A percentile compares a stretch with the other conserved stretches of the same genome.
phyloP scores from a whole-genome alignment of 257 asterid species.

The Solanum chiquidenum region DNA sequence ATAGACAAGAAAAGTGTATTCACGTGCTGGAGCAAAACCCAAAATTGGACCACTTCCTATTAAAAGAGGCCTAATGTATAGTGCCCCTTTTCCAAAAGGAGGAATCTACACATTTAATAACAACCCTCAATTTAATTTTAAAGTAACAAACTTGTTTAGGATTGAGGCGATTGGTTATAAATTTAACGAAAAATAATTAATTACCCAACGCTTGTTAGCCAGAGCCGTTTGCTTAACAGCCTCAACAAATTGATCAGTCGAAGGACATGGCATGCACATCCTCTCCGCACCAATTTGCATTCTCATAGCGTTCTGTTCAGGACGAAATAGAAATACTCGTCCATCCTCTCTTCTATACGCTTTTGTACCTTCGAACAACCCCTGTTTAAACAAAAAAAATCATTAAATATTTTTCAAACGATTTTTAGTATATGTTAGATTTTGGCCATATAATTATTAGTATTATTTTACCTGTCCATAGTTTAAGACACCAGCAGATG shows the following conservation, averaged over 20 bases:
- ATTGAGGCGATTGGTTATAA: neutral
- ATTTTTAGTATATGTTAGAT: neutral
- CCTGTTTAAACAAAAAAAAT: constrained; percentile 2
- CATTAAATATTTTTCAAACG: neutral
- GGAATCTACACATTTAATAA: constrained; percentile 56
- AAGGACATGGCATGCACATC: constrained; percentile 70
- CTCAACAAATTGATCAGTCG: constrained; percentile 43
- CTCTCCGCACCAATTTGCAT: constrained; percentile 81
- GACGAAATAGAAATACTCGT: constrained; percentile 53
- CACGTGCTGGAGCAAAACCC: constrained; percentile 77
- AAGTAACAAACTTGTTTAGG: neutral
- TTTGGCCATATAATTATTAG: neutral
- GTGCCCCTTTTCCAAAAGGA: constrained; percentile 77
- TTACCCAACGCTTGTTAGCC: constrained; percentile 73
- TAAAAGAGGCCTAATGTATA: constrained; percentile 77
- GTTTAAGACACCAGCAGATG: constrained; percentile 67
- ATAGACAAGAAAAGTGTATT: constrained; percentile 62
- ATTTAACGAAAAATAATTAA: constrained; percentile 1
- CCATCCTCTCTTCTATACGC: constrained; percentile 56
- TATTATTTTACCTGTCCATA: constrained; percentile 62
- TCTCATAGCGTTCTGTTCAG: constrained; percentile 59
- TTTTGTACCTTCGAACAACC: constrained; percentile 56
- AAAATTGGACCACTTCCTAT: constrained; percentile 74
- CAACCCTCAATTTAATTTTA: neutral
- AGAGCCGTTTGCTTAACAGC: constrained; percentile 66